These are phyloP conservation scores for Microglena sp. DNA, from an alignment of 139 green algal species.

Conservation along the genomic window DNA sequence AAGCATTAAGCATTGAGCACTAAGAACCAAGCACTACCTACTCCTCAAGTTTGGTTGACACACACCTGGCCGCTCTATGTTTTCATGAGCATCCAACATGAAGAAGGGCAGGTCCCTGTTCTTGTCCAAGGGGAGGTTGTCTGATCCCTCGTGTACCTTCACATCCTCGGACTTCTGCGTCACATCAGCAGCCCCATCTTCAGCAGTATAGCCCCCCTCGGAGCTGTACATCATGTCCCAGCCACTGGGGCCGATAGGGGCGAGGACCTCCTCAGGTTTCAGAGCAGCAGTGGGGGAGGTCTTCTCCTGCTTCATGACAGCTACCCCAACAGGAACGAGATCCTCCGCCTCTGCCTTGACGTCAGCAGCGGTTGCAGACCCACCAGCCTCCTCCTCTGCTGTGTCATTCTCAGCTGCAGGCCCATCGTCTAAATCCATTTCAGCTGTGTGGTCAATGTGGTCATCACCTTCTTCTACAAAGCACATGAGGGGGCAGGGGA, in stretches of 20 bases:
- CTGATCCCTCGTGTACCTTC: neutral
- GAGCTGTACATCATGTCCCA: neutral
- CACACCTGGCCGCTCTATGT: constrained; percentile 45
- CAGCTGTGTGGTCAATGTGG: neutral
- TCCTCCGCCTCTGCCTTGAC: too few relatives aligned
- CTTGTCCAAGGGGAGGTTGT: constrained; percentile 46
- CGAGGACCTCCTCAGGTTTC: neutral
- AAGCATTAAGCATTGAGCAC: too few relatives aligned
- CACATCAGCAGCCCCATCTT: constrained; percentile 13
- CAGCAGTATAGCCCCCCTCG: neutral
- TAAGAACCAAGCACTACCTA: too few relatives aligned
- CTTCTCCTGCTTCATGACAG: too few relatives aligned
- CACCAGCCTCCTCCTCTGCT: too few relatives aligned
- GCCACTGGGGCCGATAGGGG: neutral
- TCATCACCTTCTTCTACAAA: neutral
- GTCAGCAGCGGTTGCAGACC: too few relatives aligned
- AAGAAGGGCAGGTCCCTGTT: constrained; percentile 75
- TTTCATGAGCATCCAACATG: constrained; percentile 85
- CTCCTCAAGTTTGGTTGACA: neutral
- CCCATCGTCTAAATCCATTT: neutral
- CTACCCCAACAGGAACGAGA: too few relatives aligned
- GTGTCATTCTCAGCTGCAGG: neutral
- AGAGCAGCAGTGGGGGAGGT: too few relatives aligned
- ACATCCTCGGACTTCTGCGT: constrained; percentile 50
- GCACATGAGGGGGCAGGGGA: too few relatives aligned